Evolutionary conservation across 2,329 filamentous ascomycete genomes (phyloP), one percentile per base, ranked within the genome.

Genomic region (Sclerotinia minor): DNA sequence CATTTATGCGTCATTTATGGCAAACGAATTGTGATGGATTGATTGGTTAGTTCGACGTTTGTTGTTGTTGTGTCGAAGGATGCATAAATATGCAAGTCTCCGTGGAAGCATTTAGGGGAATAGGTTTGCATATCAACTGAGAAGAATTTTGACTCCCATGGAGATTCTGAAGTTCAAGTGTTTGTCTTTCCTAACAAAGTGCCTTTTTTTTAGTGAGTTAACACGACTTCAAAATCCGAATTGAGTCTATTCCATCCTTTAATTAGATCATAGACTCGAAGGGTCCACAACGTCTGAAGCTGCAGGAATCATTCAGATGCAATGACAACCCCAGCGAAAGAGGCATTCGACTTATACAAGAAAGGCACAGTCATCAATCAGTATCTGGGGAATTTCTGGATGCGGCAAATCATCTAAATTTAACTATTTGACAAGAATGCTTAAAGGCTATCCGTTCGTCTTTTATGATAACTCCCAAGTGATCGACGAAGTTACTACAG

Each of bases 391-490:
- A 7, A 26, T 87, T 49, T 77, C 83, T 1, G 84, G 83, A 0
- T 82, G 75, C n/a, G 85, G 85, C 5, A 87, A 87, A 73, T 80
- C 82, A 0, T 79, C 75, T 50, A 68, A 84, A 8, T 68, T 87
- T 19, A 72, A 78, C 0, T 58, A 80, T 11, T 72, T 88, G 7
- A 55, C 7, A n/a, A 77, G 78, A 57, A 5, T 74, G 1, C 24
- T 76, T 2, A 75, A 84, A 1, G 74, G 70, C 2, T 21, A 76
- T 17, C 7, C 74, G 0, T 85, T 84, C 71, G 35, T 50, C 0
- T 85, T 85, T 70, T 83, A 80, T 58, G 85, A 89, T 69, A 85
- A 85, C 19, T 85, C 83, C 0, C 73, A 80, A 5, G 73, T 81
- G 24, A 83, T 89, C 71, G 70, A 76, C 0, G 77, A 73, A 1